Percentiles rank a stretch among this genome's conserved stretches.
phyloP scores from a whole-genome alignment of 371 early-diverging fungal genomes.

The Actinomucor elegans region DNA sequence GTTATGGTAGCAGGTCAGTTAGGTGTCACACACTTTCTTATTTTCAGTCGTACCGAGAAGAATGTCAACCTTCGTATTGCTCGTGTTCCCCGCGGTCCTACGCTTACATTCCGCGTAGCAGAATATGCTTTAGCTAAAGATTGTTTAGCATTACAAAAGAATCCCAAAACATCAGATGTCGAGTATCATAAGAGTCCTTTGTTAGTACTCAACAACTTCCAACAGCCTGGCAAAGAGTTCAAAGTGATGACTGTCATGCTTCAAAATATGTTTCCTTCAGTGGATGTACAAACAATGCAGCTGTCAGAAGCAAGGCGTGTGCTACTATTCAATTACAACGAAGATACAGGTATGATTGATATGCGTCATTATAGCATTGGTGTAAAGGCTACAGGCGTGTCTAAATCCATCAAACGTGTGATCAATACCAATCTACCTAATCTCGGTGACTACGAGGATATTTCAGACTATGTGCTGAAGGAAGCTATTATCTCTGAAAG shows the following conservation, averaged over 20 bases:
- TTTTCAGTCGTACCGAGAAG: slow-evolving; percentile 85
- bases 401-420: slow-evolving; percentile 85
- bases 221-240: slow-evolving; percentile 75
- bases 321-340: slow-evolving; percentile 88
- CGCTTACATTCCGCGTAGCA: slow-evolving; percentile 85
- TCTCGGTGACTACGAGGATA: slow-evolving; percentile 80
- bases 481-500: slow-evolving; percentile 89
- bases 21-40: slow-evolving; percentile 84
- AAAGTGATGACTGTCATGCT: slow-evolving; percentile 92
- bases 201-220: slow-evolving; percentile 92
- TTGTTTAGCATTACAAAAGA: slow-evolving; percentile 72
- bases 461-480: slow-evolving; percentile 87
- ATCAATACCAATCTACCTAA: slow-evolving; percentile 79
- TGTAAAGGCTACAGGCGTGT: slow-evolving; percentile 86
- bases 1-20: slow-evolving; percentile 85
- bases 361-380: slow-evolving; percentile 91
- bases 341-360: slow-evolving; percentile 80
- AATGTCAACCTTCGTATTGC: slow-evolving; percentile 86
- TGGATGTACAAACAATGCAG: slow-evolving; percentile 90
- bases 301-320: slow-evolving; percentile 88
- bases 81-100: slow-evolving; percentile 92
- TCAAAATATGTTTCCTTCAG: slow-evolving; percentile 95
- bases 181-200: slow-evolving; percentile 84
- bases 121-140: slow-evolving; percentile 87
- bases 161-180: slow-evolving; percentile 78